Percentiles rank a stretch among this genome's conserved stretches.
Conservation (phyloP, 176 grass and related monocot species). For the Areca catechu region DNA sequence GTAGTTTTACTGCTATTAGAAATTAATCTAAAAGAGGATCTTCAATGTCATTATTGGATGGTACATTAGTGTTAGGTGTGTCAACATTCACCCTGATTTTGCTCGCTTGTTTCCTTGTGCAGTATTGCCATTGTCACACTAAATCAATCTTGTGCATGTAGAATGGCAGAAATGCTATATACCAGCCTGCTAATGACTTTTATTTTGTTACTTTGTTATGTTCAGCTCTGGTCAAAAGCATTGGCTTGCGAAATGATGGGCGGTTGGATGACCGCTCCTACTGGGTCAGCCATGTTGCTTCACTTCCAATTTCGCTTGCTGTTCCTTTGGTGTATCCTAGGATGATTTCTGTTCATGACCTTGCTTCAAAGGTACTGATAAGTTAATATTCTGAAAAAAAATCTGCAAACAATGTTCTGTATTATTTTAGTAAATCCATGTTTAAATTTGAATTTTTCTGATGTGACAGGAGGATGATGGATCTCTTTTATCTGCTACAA, state of each 20-base stretch:
- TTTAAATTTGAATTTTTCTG: slow-evolving; percentile 5
- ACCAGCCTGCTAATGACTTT: too few relatives aligned
- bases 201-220: too few relatives aligned
- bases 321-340: slow-evolving; percentile 82
- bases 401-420: not conserved
- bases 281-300: slow-evolving; percentile 47
- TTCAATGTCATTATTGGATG: too few relatives aligned
- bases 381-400: not conserved
- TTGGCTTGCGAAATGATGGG: slow-evolving; percentile 73
- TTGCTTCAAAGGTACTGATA: slow-evolving; percentile 40
- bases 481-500: slow-evolving; percentile 36
- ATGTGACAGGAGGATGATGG: slow-evolving; percentile 52
- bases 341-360: slow-evolving; percentile 75
- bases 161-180: too few relatives aligned
- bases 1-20: too few relatives aligned
- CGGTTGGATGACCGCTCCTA: slow-evolving; percentile 74
- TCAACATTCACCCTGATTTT: slow-evolving; percentile 1
- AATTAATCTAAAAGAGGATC: too few relatives aligned
- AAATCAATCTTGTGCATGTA: too few relatives aligned
- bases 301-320: slow-evolving; percentile 50
- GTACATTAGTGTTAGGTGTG: too few relatives aligned
- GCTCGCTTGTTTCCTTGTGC: not conserved
- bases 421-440: not conserved
- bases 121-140: too few relatives aligned
- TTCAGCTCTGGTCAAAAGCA: slow-evolving; percentile 67